Conservation (phyloP, 768 basidiomycete species). For the Serpula lacrymans region DNA sequence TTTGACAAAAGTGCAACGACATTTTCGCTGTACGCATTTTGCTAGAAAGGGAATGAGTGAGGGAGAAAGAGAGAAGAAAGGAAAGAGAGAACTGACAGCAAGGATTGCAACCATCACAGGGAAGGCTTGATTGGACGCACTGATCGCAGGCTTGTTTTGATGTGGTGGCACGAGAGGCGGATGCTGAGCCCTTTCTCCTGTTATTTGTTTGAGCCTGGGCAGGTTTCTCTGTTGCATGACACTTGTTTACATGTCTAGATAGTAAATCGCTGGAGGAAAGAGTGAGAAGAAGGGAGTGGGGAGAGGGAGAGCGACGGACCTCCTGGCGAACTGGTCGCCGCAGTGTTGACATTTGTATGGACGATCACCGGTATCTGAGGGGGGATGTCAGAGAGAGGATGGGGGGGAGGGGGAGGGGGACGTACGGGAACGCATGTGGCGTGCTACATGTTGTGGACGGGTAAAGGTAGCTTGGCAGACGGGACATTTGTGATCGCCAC, state of each 20-base stretch:
- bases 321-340: conserved; percentile 87
- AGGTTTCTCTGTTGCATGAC: conserved; percentile 74
- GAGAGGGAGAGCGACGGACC: conserved; percentile 37
- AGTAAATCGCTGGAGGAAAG: conserved; percentile 63
- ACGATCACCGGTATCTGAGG: conserved; percentile 79
- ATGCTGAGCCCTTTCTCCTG: conserved; percentile 64
- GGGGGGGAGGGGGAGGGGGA: conserved; percentile 20
- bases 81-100: conserved; percentile 50
- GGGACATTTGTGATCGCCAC: conserved; percentile 82
- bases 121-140: conserved; percentile 70
- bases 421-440: conserved; percentile 90
- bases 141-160: conserved; percentile 86
- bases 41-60: conserved; percentile 38
- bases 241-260: conserved; percentile 85
- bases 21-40: conserved; percentile 71
- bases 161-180: conserved; percentile 69
- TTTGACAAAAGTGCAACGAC: conserved; percentile 76
- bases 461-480: conserved; percentile 88
- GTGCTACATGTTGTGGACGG: conserved; percentile 83
- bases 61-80: conserved; percentile 4
- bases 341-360: conserved; percentile 88
- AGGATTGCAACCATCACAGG: conserved; percentile 77
- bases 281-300: conserved; percentile 3
- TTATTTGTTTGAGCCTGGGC: conserved; percentile 30
- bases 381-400: conserved; percentile 6